These are phyloP conservation scores for Leptographium radiaticola DNA, from an alignment of 2,329 filamentous ascomycete genomes.

Conservation along the genomic window DNA sequence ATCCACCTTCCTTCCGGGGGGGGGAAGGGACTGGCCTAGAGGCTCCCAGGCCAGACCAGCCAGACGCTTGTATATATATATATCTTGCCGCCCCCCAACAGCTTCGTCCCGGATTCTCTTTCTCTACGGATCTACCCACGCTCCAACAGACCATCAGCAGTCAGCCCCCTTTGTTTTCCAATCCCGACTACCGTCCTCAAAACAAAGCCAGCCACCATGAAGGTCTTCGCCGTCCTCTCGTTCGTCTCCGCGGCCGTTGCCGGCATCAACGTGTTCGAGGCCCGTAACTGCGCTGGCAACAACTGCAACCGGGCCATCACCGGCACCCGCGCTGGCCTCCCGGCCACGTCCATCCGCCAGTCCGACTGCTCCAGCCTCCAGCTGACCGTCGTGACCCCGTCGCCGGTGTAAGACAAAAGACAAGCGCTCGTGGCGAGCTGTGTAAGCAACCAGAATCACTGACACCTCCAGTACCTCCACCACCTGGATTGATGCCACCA, in stretches of 20 bases:
- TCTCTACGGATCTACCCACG: background rate
- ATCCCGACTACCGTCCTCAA: background rate
- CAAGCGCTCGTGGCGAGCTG: too few relatives aligned
- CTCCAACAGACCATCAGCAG: background rate
- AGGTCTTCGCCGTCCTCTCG: conserved; percentile 25
- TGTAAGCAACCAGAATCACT: background rate
- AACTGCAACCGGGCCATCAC: conserved; percentile 34
- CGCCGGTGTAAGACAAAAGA: conserved; percentile 21
- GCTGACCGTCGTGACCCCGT: conserved; percentile 25
- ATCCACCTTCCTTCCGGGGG: too few relatives aligned
- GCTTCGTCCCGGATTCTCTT: background rate
- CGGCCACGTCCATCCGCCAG: conserved; percentile 20
- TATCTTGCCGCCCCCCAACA: background rate
- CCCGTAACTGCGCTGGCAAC: conserved; percentile 26
- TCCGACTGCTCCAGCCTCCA: conserved; percentile 19
- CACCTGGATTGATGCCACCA: conserved; percentile 4
- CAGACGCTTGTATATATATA: background rate
- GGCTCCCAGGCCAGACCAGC: background rate
- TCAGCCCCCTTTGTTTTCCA: background rate
- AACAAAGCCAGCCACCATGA: conserved; percentile 22
- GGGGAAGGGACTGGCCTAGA: too few relatives aligned
- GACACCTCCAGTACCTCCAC: conserved; percentile 5
- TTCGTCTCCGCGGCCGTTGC: conserved; percentile 24
- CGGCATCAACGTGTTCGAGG: conserved; percentile 17
- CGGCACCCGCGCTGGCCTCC: conserved; percentile 30